Evolutionary conservation across 441 rosid species (phyloP), one percentile per base, ranked within the genome.

Genomic region (Pelargonium australe): DNA sequence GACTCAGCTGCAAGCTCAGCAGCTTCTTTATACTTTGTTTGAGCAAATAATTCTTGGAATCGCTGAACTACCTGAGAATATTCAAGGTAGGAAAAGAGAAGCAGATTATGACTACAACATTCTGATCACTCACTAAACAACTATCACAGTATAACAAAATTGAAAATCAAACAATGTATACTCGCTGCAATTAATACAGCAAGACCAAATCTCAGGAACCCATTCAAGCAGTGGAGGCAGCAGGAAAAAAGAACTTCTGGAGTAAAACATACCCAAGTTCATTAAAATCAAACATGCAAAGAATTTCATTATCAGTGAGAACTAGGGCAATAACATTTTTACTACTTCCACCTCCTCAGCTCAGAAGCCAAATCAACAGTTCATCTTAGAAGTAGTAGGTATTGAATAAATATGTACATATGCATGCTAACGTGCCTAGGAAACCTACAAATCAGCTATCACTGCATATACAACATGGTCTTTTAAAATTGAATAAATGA

Each of bases 1-100:
- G 99, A 92, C 75, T 95, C 99, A 64, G 99, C 99, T 79, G 99
- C 99, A 78, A 95, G 97, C 85, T 95, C 98, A 57, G 99, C 98
- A 62, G 99, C 99, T 82, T 92, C 98, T 76, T 95, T 95, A 78
- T 95, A 95, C 81, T 95, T 95, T 44, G 97, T 89, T 76, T 95
- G 99, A 75, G 99, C 89, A 86, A 95, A 95, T 65, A 92, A 79
- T 79, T 95, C 99, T 82, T 96, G 98, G 76, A 96, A 96, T 70
- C 96, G 89, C 83, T 96, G 99, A 67, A 93, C 99, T 78, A 96
- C 99, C 99, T 93, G 81, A 64, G 65, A 70, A 19, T 10, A 73
- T 71, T 66, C 55, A 80, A 72, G 45, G 60, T 71, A 62, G 70
- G 71, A 74, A 49, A 20, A 12, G 63, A 67, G 19, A 41, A 12